phyloP scores from a whole-genome alignment of 495 filamentous ascomycete species.

The Aspergillus funiculosus region DNA sequence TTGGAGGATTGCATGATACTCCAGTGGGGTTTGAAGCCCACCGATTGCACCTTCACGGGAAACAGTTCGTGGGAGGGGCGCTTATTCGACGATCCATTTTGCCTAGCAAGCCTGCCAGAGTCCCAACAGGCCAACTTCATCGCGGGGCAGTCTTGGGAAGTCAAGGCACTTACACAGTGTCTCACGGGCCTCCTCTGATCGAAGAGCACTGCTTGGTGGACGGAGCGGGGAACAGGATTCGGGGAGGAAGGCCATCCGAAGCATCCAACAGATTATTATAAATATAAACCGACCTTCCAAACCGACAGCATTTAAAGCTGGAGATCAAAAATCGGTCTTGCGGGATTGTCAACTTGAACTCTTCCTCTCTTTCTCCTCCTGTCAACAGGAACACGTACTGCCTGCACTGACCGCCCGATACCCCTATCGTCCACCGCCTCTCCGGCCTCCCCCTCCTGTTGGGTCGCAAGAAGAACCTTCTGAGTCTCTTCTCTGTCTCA shows the following conservation, averaged over 20 bases:
- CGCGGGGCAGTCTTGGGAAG: slow-evolving; percentile 15
- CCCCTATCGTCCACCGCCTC: slow-evolving; percentile 8
- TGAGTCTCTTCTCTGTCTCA: slow-evolving; percentile 8
- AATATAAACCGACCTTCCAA: too few relatives aligned
- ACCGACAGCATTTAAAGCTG: too few relatives aligned
- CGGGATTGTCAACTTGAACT: too few relatives aligned
- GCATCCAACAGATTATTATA: too few relatives aligned
- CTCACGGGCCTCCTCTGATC: slow-evolving; percentile 16
- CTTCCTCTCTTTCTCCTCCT: background rate
- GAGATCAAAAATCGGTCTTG: too few relatives aligned
- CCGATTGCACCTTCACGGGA: slow-evolving; percentile 13
- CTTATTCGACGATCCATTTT: slow-evolving; percentile 18
- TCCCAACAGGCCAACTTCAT: slow-evolving; percentile 9
- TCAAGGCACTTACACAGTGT: too few relatives aligned
- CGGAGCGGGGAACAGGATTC: slow-evolving; percentile 8
- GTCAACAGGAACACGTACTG: slow-evolving; percentile 19
- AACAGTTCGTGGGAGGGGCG: slow-evolving; percentile 16
- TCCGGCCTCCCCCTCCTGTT: too few relatives aligned
- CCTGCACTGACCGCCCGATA: slow-evolving; percentile 13
- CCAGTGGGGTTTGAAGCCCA: slow-evolving; percentile 13
- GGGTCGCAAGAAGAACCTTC: slow-evolving; percentile 21
- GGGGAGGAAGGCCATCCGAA: too few relatives aligned
- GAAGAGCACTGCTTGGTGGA: slow-evolving; percentile 7
- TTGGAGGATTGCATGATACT: slow-evolving; percentile 8
- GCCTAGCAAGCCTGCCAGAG: slow-evolving; percentile 7